Evolutionary conservation across 2,329 filamentous ascomycete genomes (phyloP).

Genomic region (Cladophialophora exuberans): DNA sequence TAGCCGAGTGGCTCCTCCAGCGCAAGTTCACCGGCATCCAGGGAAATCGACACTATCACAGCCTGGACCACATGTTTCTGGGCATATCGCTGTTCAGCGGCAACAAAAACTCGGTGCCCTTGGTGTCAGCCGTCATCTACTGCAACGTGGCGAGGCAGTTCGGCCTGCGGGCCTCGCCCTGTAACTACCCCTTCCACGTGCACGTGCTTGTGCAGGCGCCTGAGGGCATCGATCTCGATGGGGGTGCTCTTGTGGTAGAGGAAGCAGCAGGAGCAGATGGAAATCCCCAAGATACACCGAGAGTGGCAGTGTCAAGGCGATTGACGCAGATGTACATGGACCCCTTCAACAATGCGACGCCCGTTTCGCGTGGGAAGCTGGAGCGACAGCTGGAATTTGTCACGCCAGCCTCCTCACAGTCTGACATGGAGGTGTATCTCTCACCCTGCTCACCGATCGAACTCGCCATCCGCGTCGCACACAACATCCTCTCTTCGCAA

Average conservation of each 20-base stretch:
- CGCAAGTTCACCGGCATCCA: slow-evolving; percentile 72
- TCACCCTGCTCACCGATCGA: slow-evolving; percentile 65
- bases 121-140: slow-evolving; percentile 86
- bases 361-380: slow-evolving; percentile 66
- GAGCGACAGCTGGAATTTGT: slow-evolving; percentile 61
- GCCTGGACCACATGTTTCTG: slow-evolving; percentile 84
- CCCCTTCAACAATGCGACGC: slow-evolving; percentile 71
- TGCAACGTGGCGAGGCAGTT: slow-evolving; percentile 76
- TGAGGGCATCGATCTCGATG: slow-evolving; percentile 62
- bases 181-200: slow-evolving; percentile 82
- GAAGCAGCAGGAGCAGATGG: no score
- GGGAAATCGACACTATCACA: slow-evolving; percentile 72
- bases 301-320: no score
- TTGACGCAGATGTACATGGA: slow-evolving; percentile 71
- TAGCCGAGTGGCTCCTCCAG: slow-evolving; percentile 70
- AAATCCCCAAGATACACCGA: no score
- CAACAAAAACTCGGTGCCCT: slow-evolving; percentile 77
- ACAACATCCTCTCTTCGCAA: slow-evolving; percentile 78
- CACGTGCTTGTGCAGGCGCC: slow-evolving; percentile 74
- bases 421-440: slow-evolving; percentile 58
- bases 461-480: slow-evolving; percentile 74
- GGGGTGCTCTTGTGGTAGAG: no score
- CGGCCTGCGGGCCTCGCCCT: slow-evolving; percentile 75
- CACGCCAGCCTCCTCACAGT: slow-evolving; percentile 35
- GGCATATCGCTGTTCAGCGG: slow-evolving; percentile 75